Conservation (phyloP, 2,329 filamentous ascomycete species). For the Scytalidium sp. region DNA sequence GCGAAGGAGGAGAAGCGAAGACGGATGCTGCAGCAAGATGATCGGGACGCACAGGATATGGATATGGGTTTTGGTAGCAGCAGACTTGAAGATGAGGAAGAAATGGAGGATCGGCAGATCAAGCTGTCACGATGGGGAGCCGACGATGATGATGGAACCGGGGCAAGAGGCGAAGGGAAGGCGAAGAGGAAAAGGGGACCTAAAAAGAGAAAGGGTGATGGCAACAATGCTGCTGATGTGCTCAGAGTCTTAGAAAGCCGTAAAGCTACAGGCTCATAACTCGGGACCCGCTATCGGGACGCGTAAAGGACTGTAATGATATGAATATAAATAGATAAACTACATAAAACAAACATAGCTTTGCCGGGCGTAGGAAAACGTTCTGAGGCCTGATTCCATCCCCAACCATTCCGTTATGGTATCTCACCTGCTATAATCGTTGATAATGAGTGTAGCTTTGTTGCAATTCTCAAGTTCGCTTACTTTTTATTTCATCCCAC, state of each 20-base stretch:
- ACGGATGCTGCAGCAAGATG: constrained; percentile 69
- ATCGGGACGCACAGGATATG: constrained; percentile 84
- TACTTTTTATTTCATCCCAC: neutral
- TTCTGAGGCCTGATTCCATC: too few relatives aligned
- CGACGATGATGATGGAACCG: constrained; percentile 45
- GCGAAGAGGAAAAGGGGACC: constrained; percentile 65
- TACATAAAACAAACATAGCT: too few relatives aligned
- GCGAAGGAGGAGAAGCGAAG: constrained; percentile 67
- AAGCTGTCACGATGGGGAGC: constrained; percentile 67
- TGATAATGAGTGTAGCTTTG: too few relatives aligned
- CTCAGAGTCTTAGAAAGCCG: constrained; percentile 67
- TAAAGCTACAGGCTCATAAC: constrained; percentile 13
- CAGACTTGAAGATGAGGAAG: constrained; percentile 83
- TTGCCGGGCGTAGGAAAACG: too few relatives aligned
- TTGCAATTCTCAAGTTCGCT: too few relatives aligned
- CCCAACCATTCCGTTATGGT: too few relatives aligned
- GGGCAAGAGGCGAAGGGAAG: constrained; percentile 56
- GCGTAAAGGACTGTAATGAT: neutral
- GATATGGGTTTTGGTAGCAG: constrained; percentile 93
- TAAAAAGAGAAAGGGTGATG: constrained; percentile 77
- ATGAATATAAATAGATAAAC: neutral
- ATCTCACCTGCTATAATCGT: too few relatives aligned
- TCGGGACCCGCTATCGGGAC: neutral
- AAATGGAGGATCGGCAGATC: constrained; percentile 64
- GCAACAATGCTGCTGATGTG: constrained; percentile 76